Conservation (phyloP, 768 basidiomycete species). For the Boletus rubroflammeus region DNA sequence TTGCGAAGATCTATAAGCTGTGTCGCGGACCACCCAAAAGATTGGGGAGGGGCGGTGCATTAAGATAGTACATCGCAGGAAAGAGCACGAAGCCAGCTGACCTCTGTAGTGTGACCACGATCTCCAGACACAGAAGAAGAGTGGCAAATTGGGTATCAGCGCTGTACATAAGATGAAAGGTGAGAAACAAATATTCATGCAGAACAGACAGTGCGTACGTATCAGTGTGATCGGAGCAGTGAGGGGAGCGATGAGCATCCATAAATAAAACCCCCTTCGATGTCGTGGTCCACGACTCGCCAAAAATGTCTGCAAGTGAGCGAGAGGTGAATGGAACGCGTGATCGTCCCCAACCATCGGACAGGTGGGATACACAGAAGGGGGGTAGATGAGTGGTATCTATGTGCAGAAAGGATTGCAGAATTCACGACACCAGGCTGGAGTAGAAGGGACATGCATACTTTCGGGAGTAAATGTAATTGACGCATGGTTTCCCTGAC, state of each 20-base stretch:
- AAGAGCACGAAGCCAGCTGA: slow-evolving; percentile 23
- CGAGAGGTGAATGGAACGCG: slow-evolving; percentile 32
- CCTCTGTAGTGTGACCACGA: slow-evolving; percentile 85
- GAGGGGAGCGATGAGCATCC: slow-evolving; percentile 64
- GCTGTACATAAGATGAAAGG: slow-evolving; percentile 40
- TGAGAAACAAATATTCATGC: neutral
- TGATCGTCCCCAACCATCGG: slow-evolving; percentile 19
- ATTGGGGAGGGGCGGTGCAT: neutral
- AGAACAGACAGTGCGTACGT: slow-evolving; percentile 45
- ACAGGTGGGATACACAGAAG: slow-evolving; percentile 50
- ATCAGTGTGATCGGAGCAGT: slow-evolving; percentile 76
- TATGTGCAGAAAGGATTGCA: slow-evolving; percentile 23
- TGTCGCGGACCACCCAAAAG: neutral
- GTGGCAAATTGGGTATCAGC: slow-evolving; percentile 77
- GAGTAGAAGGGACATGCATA: neutral
- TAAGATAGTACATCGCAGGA: neutral
- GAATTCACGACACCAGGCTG: neutral
- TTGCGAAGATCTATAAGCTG: slow-evolving; percentile 68
- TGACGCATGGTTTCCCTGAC: slow-evolving; percentile 8
- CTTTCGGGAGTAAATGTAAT: slow-evolving; percentile 9
- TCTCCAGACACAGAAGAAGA: slow-evolving; percentile 83
- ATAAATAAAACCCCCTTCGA: slow-evolving; percentile 59
- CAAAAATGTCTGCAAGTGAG: slow-evolving; percentile 51
- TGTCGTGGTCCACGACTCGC: slow-evolving; percentile 59
- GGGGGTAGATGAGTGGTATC: slow-evolving; percentile 49